Evolutionary conservation across 306 rosid species (phyloP).

Genomic region (Psophocarpus tetragonolobus): DNA sequence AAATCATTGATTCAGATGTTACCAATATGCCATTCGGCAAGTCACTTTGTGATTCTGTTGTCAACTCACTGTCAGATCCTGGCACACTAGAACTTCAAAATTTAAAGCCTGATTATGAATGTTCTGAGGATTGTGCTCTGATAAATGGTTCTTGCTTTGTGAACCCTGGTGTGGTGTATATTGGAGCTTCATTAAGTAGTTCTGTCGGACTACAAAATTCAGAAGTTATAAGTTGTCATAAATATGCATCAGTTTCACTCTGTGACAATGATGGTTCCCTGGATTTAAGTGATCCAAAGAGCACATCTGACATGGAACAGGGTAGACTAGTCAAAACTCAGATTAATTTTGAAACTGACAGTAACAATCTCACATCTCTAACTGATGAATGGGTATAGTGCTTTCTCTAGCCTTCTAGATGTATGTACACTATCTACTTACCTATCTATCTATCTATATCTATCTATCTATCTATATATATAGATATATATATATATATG

Average conservation of each 20-base stretch:
- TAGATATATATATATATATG: no score
- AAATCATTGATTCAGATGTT: conserved; percentile 30
- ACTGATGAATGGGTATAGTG: conserved; percentile 43
- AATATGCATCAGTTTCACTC: conserved; percentile 44
- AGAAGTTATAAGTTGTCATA: conserved; percentile 58
- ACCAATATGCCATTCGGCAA: conserved; percentile 33
- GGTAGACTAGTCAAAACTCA: conserved; percentile 33
- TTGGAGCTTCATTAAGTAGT: conserved; percentile 45
- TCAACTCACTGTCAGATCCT: conserved; percentile 35
- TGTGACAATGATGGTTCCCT: conserved; percentile 44
- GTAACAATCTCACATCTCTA: conserved; percentile 25
- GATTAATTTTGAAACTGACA: conserved; percentile 28
- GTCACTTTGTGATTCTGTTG: conserved; percentile 36
- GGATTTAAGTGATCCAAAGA: conserved; percentile 44
- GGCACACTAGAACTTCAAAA: conserved; percentile 36
- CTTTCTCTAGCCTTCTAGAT: conserved; percentile 45
- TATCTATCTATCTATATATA: no score
- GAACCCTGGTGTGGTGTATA: conserved; percentile 30
- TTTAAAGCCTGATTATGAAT: conserved; percentile 39
- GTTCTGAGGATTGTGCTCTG: conserved; percentile 34
- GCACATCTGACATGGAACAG: conserved; percentile 35
- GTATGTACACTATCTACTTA: conserved; percentile 19
- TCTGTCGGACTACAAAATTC: conserved; percentile 49
- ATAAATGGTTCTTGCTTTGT: conserved; percentile 37
- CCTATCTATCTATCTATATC: neutral